These are phyloP conservation scores for Eutypella sp. DNA, from an alignment of 2,329 filamentous ascomycete species.

Conservation along the genomic window DNA sequence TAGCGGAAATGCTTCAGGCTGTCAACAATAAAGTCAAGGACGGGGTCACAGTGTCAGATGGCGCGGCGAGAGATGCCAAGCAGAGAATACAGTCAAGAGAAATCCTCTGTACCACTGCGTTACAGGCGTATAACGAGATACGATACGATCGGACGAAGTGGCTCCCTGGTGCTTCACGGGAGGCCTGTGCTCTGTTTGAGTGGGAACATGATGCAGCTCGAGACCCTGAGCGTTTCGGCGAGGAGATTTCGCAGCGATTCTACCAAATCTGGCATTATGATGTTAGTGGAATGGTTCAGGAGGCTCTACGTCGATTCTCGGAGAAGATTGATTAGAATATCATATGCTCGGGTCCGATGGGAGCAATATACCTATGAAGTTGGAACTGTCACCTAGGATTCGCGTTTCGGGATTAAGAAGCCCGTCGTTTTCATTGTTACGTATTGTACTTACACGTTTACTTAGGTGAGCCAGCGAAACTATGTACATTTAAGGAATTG, in stretches of 20 bases:
- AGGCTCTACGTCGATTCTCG: slow-evolving; percentile 1
- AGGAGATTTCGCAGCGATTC: slow-evolving; percentile 15
- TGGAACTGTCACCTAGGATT: no score
- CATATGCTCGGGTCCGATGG: neutral
- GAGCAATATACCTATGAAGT: no score
- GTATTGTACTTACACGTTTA: no score
- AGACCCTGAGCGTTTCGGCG: slow-evolving; percentile 17
- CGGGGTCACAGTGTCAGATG: neutral
- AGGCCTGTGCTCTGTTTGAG: slow-evolving; percentile 26
- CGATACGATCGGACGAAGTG: slow-evolving; percentile 26
- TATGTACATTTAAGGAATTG: no score
- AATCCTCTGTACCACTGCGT: slow-evolving; percentile 17
- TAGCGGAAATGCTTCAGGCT: slow-evolving; percentile 31
- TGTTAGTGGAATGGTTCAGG: slow-evolving; percentile 21
- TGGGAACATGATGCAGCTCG: slow-evolving; percentile 15
- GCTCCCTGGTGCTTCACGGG: slow-evolving; percentile 24
- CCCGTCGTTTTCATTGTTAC: no score
- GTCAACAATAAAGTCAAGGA: neutral
- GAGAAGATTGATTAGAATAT: neutral
- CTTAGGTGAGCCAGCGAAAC: no score
- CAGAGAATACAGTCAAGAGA: slow-evolving; percentile 5
- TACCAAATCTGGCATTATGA: slow-evolving; percentile 27
- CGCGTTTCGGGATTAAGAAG: no score
- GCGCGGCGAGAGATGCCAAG: neutral
- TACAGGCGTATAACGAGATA: slow-evolving; percentile 22